Evolutionary conservation across 2,329 filamentous ascomycete genomes (phyloP).

Genomic region (Colletotrichum magnum): DNA sequence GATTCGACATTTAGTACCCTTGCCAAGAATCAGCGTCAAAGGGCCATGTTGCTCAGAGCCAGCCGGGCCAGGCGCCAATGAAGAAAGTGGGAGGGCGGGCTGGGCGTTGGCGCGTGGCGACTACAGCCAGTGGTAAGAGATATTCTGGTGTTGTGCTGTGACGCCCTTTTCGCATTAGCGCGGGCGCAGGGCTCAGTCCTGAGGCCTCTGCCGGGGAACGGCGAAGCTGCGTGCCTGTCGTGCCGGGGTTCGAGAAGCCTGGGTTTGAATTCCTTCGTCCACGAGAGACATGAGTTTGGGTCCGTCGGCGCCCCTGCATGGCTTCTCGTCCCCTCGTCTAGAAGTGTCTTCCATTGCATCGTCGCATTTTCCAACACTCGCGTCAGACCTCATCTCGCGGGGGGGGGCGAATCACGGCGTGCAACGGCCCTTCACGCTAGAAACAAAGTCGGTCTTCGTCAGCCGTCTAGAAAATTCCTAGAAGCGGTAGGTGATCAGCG

Average conservation of each 20-base stretch:
- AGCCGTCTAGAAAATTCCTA: neutral
- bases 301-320: neutral
- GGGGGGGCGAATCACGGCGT: constrained; percentile 3
- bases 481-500: constrained; percentile 2
- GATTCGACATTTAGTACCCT: constrained; percentile 26
- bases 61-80: constrained; percentile 15
- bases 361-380: neutral
- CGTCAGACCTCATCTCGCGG: neutral
- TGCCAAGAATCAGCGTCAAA: constrained; percentile 31
- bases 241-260: constrained; percentile 19
- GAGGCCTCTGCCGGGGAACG: constrained; percentile 16
- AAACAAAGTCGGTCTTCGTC: neutral
- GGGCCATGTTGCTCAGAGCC: constrained; percentile 15
- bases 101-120: constrained; percentile 26
- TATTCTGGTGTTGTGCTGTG: constrained; percentile 11
- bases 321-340: neutral
- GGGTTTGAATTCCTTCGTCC: neutral
- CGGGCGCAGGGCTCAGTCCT: constrained; percentile 39
- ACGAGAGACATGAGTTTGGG: neutral
- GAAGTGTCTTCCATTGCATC: neutral
- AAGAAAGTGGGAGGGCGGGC: constrained; percentile 9
- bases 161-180: constrained; percentile 34
- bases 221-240: neutral
- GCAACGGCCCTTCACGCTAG: neutral
- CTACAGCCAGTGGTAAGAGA: constrained; percentile 6